A percentile compares a stretch with the other conserved stretches of the same genome.
These are phyloP conservation scores for Arabis alpina DNA, from an alignment of 345 rosid genomes.

Conservation along the genomic window DNA sequence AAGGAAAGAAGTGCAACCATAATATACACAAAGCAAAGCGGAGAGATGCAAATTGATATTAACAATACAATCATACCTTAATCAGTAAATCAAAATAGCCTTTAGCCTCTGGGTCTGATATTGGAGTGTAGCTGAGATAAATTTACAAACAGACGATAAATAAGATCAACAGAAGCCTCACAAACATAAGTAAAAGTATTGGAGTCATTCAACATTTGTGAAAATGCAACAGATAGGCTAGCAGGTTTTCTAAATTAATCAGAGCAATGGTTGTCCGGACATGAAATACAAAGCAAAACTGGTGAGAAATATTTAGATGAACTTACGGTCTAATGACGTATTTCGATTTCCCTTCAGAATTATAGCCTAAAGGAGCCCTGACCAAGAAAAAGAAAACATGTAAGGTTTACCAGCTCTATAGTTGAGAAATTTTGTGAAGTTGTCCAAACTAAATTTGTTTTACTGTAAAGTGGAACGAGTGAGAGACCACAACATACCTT, in stretches of 20 bases:
- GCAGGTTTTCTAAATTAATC: not conserved
- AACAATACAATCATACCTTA: constrained; percentile 58
- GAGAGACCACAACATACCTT: constrained; percentile 53
- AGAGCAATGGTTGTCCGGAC: constrained; percentile 6
- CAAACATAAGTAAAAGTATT: not conserved
- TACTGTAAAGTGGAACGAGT: not conserved
- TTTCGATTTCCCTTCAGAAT: constrained; percentile 86
- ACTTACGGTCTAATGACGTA: constrained; percentile 94
- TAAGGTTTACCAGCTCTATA: not conserved
- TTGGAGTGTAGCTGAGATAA: constrained; percentile 80
- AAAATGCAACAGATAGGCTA: constrained; percentile 20
- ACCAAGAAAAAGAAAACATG: constrained; percentile 22
- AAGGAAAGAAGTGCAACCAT: constrained; percentile 12
- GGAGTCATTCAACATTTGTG: not conserved
- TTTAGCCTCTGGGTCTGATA: constrained; percentile 87
- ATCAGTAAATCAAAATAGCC: constrained; percentile 89
- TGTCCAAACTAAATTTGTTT: constrained; percentile 1
- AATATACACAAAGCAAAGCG: not conserved
- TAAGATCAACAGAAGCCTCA: constrained; percentile 8
- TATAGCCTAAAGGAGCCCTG: constrained; percentile 85
- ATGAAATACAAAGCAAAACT: constrained; percentile 23
- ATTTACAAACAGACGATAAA: constrained; percentile 14
- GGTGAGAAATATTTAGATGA: constrained; percentile 20
- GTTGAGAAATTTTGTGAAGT: not conserved
- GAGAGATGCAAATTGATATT: not conserved